These are phyloP conservation scores for Eutypa lata DNA, from an alignment of 2,329 filamentous ascomycete genomes.

Conservation along the genomic window DNA sequence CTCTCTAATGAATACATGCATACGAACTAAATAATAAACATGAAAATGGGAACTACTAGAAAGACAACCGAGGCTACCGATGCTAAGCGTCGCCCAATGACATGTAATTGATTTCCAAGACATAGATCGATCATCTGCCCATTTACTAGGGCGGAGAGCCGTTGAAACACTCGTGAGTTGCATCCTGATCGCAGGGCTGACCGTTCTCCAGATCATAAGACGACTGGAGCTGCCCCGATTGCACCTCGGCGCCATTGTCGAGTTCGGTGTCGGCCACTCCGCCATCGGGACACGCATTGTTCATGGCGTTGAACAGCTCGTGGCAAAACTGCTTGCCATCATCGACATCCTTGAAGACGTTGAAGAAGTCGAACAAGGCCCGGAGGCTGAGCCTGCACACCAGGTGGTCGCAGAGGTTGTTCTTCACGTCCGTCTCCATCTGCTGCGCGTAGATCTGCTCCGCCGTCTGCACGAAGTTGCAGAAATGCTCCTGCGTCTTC, in stretches of 20 bases:
- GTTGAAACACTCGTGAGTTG: too few species aligned
- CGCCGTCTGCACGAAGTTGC: neutral
- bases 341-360: slow-evolving; percentile 1
- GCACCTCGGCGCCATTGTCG: neutral
- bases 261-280: slow-evolving; percentile 1
- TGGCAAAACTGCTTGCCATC: neutral
- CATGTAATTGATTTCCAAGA: too few species aligned
- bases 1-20: too few species aligned
- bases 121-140: too few species aligned
- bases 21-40: too few species aligned
- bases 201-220: neutral
- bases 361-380: neutral
- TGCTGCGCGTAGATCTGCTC: neutral
- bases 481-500: slow-evolving; percentile 1
- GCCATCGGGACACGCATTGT: neutral
- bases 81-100: too few species aligned
- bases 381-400: neutral
- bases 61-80: too few species aligned
- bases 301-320: slow-evolving; percentile 1
- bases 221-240: neutral
- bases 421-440: slow-evolving; percentile 1
- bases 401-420: neutral
- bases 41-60: too few species aligned
- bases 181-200: too few species aligned
- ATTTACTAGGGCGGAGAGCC: too few species aligned